Evolutionary conservation across 805 yeast species (phyloP).

Genomic region (Limtongia smithiae): DNA sequence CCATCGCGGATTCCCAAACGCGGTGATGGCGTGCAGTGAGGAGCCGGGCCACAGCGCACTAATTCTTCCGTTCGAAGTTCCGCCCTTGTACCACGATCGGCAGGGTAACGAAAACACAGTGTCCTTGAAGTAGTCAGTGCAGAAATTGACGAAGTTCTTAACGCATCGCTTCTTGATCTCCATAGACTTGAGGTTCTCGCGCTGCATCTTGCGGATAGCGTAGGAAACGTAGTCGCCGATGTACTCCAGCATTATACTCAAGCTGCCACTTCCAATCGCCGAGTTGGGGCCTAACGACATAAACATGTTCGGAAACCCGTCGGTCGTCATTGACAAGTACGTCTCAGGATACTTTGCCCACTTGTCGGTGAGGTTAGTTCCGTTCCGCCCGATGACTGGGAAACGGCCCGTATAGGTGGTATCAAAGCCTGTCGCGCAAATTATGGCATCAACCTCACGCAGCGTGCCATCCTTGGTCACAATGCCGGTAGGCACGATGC

Average conservation of each 20-base stretch:
- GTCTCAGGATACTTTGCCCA: slow-evolving; percentile 19
- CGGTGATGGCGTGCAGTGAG: slow-evolving; percentile 3
- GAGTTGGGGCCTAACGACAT: slow-evolving; percentile 21
- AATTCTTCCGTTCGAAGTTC: slow-evolving; percentile 4
- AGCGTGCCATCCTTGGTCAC: slow-evolving; percentile 13
- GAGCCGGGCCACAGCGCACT: slow-evolving; percentile 18
- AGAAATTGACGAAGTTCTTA: not conserved
- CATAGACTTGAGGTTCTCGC: slow-evolving; percentile 10
- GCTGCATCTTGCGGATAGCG: slow-evolving; percentile 11
- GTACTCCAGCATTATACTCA: slow-evolving; percentile 6
- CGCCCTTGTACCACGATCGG: slow-evolving; percentile 12
- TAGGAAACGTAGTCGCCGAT: slow-evolving; percentile 5
- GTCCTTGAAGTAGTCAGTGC: slow-evolving; percentile 4
- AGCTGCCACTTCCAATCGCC: slow-evolving; percentile 3
- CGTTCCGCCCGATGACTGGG: slow-evolving; percentile 15
- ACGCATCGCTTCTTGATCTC: not conserved
- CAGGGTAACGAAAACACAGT: slow-evolving; percentile 3
- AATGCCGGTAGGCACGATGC: slow-evolving; percentile 13
- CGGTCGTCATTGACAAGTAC: slow-evolving; percentile 16
- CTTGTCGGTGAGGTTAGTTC: slow-evolving; percentile 11
- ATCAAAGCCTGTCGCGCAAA: slow-evolving; percentile 15
- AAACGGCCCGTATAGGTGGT: slow-evolving; percentile 18
- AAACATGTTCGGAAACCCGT: slow-evolving; percentile 23
- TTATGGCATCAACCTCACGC: not conserved
- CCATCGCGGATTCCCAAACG: slow-evolving; percentile 10